Percentiles rank a stretch among this genome's conserved stretches.
These are phyloP conservation scores for Flueggea neowawraea DNA, from an alignment of 441 rosid genomes.

Conservation along the genomic window DNA sequence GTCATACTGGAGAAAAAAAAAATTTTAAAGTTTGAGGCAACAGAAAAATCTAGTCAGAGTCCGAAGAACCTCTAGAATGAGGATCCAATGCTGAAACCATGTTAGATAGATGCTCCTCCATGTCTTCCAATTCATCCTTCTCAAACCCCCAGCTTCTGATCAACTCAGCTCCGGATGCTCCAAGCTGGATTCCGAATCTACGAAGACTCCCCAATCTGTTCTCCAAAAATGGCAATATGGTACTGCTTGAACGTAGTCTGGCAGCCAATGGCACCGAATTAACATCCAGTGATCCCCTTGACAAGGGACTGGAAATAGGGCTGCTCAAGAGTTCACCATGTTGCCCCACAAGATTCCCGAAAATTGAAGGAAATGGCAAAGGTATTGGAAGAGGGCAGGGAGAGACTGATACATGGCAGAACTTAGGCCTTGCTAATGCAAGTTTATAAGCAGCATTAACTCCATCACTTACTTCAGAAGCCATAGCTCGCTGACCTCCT, in stretches of 20 bases:
- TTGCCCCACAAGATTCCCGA: constrained; percentile 56
- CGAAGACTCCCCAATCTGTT: constrained; percentile 52
- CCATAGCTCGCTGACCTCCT: constrained; percentile 51
- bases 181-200: constrained; percentile 51
- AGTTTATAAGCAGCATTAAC: constrained; percentile 43
- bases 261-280: constrained; percentile 76
- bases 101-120: constrained; percentile 58
- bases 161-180: constrained; percentile 62
- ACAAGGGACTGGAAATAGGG: constrained; percentile 35
- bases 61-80: constrained; percentile 36
- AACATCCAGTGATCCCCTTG: constrained; percentile 70
- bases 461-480: constrained; percentile 59
- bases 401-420: constrained; percentile 64
- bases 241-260: constrained; percentile 63
- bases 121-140: constrained; percentile 72
- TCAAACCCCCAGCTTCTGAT: constrained; percentile 83
- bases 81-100: constrained; percentile 59
- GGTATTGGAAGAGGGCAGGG: constrained; percentile 87
- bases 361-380: constrained; percentile 88
- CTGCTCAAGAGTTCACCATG: constrained; percentile 67
- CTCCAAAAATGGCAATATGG: constrained; percentile 65
- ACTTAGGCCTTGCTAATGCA: constrained; percentile 39
- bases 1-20: too few species aligned
- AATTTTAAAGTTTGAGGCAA: too few species aligned
- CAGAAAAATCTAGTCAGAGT: constrained; percentile 49